Percentiles rank a stretch among this genome's conserved stretches.
Evolutionary conservation across 2,329 filamentous ascomycete genomes (phyloP).

Genomic region (Magnaporthiopsis rhizophila): DNA sequence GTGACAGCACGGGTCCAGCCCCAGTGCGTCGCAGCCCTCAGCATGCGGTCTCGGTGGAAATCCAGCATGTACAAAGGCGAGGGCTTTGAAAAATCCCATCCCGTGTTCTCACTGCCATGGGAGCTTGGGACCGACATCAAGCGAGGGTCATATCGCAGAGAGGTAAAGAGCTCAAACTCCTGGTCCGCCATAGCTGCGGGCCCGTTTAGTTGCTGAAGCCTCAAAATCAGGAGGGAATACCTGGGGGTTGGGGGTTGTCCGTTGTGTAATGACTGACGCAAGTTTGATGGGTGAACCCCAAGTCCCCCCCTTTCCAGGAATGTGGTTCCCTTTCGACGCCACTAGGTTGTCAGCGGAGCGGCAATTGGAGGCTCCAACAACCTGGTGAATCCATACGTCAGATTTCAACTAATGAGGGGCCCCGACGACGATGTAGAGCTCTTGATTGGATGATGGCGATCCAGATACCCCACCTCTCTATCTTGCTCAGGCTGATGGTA

Average conservation of each 20-base stretch:
- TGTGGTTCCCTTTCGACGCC: too few relatives aligned
- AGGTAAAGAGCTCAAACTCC: slow-evolving; percentile 57
- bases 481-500: background rate
- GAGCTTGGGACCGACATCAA: slow-evolving; percentile 37
- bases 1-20: slow-evolving; percentile 40
- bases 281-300: too few relatives aligned
- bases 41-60: slow-evolving; percentile 69
- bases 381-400: background rate
- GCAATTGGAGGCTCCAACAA: background rate
- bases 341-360: background rate
- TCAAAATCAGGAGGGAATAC: too few relatives aligned
- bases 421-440: background rate
- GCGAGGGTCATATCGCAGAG: slow-evolving; percentile 60
- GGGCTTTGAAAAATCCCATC: slow-evolving; percentile 42
- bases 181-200: slow-evolving; percentile 20
- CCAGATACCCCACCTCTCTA: background rate
- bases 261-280: too few relatives aligned
- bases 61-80: slow-evolving; percentile 73
- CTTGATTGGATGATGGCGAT: background rate
- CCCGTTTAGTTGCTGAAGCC: slow-evolving; percentile 16
- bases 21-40: slow-evolving; percentile 53
- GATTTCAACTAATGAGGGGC: background rate
- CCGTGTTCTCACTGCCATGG: slow-evolving; percentile 29
- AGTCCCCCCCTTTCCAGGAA: too few relatives aligned
- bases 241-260: too few relatives aligned